Evolutionary conservation across 129 eudicot genomes (phyloP).

Genomic region (Saussurea involucrata): DNA sequence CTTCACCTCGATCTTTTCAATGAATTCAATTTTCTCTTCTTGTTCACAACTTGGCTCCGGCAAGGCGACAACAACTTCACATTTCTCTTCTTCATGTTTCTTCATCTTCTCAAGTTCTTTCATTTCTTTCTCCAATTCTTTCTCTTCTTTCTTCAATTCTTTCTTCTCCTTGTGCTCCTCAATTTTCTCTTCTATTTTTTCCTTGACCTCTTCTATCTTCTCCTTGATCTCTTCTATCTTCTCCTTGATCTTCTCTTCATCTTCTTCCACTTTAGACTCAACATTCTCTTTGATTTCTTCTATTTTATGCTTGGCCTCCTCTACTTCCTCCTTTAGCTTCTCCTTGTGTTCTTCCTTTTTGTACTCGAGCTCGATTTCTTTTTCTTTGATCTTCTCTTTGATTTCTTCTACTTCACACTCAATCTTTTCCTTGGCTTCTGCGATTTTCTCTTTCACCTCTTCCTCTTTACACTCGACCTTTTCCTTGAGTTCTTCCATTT

Average conservation of each 20-base stretch:
- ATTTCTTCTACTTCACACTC: slow-evolving; percentile 25
- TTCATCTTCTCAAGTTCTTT: slow-evolving; percentile 22
- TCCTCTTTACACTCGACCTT: slow-evolving; percentile 3
- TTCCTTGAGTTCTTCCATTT: slow-evolving; percentile 19
- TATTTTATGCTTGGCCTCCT: slow-evolving; percentile 9
- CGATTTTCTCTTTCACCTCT: slow-evolving; percentile 1
- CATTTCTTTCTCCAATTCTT: slow-evolving; percentile 22
- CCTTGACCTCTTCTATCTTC: slow-evolving; percentile 12
- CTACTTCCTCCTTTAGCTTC: slow-evolving; percentile 16
- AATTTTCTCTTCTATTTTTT: slow-evolving; percentile 8
- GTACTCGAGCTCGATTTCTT: slow-evolving; percentile 8
- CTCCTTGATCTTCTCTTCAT: slow-evolving; percentile 15
- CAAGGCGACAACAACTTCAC: background rate
- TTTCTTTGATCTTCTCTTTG: slow-evolving; percentile 21
- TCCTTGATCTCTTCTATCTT: slow-evolving; percentile 16
- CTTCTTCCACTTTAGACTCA: slow-evolving; percentile 16
- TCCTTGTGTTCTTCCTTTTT: slow-evolving; percentile 16
- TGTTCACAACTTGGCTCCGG: slow-evolving; percentile 19
- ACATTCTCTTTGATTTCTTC: slow-evolving; percentile 13
- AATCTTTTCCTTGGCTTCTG: slow-evolving; percentile 16
- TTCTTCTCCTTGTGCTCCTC: slow-evolving; percentile 5
- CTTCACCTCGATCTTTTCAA: slow-evolving; percentile 13
- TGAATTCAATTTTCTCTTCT: slow-evolving; percentile 6
- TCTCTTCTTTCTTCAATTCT: slow-evolving; percentile 22
- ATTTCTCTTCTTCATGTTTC: slow-evolving; percentile 21